Evolutionary conservation across 2,329 filamentous ascomycete species (phyloP).

Genomic region (Monilinia fructigena): DNA sequence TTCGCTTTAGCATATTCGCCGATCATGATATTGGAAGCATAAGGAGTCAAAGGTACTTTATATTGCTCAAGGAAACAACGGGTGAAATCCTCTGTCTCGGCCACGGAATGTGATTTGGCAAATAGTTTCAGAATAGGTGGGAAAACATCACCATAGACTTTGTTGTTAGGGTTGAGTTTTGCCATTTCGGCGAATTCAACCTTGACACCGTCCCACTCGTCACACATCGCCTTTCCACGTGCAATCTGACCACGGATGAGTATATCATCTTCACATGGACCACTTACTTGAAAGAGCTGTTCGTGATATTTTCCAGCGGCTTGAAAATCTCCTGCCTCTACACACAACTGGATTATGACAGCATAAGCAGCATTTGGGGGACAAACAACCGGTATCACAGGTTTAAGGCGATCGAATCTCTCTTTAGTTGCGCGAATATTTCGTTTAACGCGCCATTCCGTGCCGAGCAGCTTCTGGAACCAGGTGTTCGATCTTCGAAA

Average conservation of each 20-base stretch:
- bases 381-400: slow-evolving; percentile 22
- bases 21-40: slow-evolving; percentile 35
- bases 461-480: slow-evolving; percentile 34
- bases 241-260: slow-evolving; percentile 39
- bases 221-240: slow-evolving; percentile 36
- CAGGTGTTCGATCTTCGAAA: slow-evolving; percentile 32
- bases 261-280: slow-evolving; percentile 22
- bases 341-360: slow-evolving; percentile 38
- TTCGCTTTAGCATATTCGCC: slow-evolving; percentile 33
- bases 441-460: slow-evolving; percentile 34
- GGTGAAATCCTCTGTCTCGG: slow-evolving; percentile 37
- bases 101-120: slow-evolving; percentile 32
- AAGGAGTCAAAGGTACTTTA: slow-evolving; percentile 30
- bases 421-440: slow-evolving; percentile 32
- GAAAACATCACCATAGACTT: slow-evolving; percentile 32
- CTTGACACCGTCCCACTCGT: slow-evolving; percentile 37
- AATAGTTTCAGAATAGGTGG: slow-evolving; percentile 38
- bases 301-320: slow-evolving; percentile 33
- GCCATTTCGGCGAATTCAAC: slow-evolving; percentile 35
- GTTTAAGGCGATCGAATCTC: slow-evolving; percentile 34
- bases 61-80: slow-evolving; percentile 30
- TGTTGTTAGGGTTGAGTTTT: slow-evolving; percentile 21
- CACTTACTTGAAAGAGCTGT: slow-evolving; percentile 23
- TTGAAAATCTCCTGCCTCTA: slow-evolving; percentile 35
- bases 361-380: slow-evolving; percentile 35